Percentiles rank a stretch among this genome's conserved stretches.
Conservation (phyloP, 768 basidiomycete species). For the Pisolithus orientalis region DNA sequence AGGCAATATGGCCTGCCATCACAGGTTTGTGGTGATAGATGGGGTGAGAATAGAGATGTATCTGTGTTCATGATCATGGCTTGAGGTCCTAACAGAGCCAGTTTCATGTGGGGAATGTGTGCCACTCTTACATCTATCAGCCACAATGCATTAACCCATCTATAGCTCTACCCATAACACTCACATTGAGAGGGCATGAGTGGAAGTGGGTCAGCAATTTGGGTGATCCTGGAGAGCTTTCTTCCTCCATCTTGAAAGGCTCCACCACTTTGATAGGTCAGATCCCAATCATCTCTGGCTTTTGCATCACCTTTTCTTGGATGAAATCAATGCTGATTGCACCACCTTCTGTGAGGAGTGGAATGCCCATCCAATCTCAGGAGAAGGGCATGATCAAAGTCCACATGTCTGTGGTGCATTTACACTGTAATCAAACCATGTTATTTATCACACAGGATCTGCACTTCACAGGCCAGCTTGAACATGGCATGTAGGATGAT, state of each 20-base stretch:
- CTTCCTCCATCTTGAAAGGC: slow-evolving; percentile 15
- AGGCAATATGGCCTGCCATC: slow-evolving; percentile 19
- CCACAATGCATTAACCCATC: neutral
- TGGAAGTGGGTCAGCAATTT: slow-evolving; percentile 20
- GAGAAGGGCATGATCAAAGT: slow-evolving; percentile 5
- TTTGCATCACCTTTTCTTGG: slow-evolving; percentile 4
- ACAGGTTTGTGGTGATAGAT: slow-evolving; percentile 26
- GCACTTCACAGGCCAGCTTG: neutral
- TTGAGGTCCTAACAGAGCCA: slow-evolving; percentile 23
- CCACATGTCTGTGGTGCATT: neutral
- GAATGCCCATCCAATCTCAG: slow-evolving; percentile 14
- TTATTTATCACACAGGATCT: neutral
- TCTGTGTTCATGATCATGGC: slow-evolving; percentile 30
- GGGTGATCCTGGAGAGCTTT: slow-evolving; percentile 16
- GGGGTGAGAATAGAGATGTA: slow-evolving; percentile 30
- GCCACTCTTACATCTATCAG: neutral
- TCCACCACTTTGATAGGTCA: no score
- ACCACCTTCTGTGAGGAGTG: slow-evolving; percentile 6
- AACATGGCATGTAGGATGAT: neutral
- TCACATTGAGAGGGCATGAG: slow-evolving; percentile 21
- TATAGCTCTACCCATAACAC: slow-evolving; percentile 20
- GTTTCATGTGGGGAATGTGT: slow-evolving; percentile 23
- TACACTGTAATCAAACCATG: neutral
- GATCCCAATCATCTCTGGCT: no score
- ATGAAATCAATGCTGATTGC: slow-evolving; percentile 10